Evolutionary conservation across 73 alveolate species (phyloP), one percentile per base, ranked within the genome.

Genomic region (Stentor coeruleus): DNA sequence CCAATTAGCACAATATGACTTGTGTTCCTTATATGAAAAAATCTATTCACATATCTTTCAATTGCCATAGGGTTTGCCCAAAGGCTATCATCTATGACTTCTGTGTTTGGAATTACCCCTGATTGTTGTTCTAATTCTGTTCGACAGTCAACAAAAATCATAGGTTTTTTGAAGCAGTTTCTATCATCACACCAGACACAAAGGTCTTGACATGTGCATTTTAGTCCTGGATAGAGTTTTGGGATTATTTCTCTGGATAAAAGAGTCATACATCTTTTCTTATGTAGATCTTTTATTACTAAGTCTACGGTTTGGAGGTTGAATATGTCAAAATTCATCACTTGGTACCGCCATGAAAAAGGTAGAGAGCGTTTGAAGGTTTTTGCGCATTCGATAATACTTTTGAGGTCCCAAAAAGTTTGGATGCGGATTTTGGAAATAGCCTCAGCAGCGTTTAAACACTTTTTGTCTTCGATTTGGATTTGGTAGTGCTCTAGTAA

Each of bases 101-200:
- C 66, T 20, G 66, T 11, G 6, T 49, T 20, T 11, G 66, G 66
- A 20, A 49, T 6, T 11, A 6, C 6, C 66, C 66, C 66, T 6
- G 28, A 6, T 20, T 49, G 66, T 49, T 11, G 28, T 20, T 49
- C 66, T 11, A 20, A 11, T 11, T 49, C 6, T 11, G 66, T 49
- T 20, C 66, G 6, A 49, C 66, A 49, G 66, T 49, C 66, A 49
- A 49, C 20, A 6, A 49, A 49, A 6, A 49, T 11, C 6, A 49
- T 11, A 49, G 6, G 6, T 20, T 49, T 20, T 49, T 11, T 49
- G 6, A 11, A 11, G 28, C 6, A 49, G 20, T 49, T 49, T 49
- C 66, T 49, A n/a, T n/a, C n/a, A n/a, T n/a, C n/a, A 49, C 66
- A 49, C 66, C 66, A 49, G 66, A 49, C 66, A 49, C 66, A 49